Evolutionary conservation across 2,329 filamentous ascomycete genomes (phyloP).

Genomic region (Pseudogymnoascus sp.): DNA sequence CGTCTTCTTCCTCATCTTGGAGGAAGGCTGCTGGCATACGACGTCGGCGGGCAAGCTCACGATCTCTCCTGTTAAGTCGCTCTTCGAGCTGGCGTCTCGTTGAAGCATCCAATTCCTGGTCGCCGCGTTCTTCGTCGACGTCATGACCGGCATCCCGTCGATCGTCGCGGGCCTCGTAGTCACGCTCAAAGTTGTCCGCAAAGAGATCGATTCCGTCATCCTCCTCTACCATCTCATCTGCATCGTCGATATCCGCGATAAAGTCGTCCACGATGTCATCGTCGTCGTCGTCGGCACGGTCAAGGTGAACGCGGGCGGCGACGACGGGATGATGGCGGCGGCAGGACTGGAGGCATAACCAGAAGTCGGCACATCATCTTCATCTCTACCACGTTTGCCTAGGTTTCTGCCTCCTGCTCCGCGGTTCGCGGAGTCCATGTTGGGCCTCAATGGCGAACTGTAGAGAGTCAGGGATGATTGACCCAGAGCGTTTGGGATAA

Average conservation of each 20-base stretch:
- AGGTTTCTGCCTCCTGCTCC: conserved; percentile 46
- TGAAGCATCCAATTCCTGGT: conserved; percentile 63
- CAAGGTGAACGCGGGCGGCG: conserved; percentile 55
- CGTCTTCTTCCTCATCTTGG: conserved; percentile 77
- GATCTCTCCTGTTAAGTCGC: conserved; percentile 66
- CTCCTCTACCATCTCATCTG: conserved; percentile 77
- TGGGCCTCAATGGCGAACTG: conserved; percentile 77
- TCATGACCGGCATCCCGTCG: conserved; percentile 65
- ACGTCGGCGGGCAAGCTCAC: conserved; percentile 60
- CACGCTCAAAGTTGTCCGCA: conserved; percentile 63
- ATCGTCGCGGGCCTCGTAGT: conserved; percentile 61
- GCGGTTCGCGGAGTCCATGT: conserved; percentile 77
- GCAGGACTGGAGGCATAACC: conserved; percentile 47
- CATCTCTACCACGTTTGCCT: conserved; percentile 60
- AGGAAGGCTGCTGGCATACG: conserved; percentile 68
- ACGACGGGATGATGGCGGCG: conserved; percentile 51
- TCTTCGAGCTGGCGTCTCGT: conserved; percentile 65
- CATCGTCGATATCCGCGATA: conserved; percentile 67
- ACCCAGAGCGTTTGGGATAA: conserved; percentile 9
- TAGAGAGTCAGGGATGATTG: conserved; percentile 12
- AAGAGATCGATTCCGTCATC: conserved; percentile 75
- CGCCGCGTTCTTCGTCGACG: conserved; percentile 71
- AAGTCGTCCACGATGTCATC: conserved; percentile 67
- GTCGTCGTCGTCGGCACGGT: conserved; percentile 60
- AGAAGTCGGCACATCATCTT: conserved; percentile 51